Percentiles rank a stretch among this genome's conserved stretches.
phyloP scores from a whole-genome alignment of 2,329 filamentous ascomycete genomes.

The Botrytis cinerea region DNA sequence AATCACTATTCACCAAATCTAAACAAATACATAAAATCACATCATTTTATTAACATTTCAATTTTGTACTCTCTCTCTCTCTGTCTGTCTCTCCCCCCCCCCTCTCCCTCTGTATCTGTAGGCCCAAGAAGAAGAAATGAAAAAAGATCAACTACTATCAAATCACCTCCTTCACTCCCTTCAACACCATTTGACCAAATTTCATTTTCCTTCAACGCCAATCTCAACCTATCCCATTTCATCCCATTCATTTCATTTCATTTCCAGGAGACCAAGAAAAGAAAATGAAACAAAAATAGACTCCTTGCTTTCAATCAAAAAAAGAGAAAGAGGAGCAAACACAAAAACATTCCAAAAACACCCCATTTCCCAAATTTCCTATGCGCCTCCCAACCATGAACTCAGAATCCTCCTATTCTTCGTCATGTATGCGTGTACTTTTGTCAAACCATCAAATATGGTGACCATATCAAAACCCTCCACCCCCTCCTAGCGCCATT shows the following conservation, averaged over 20 bases:
- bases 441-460: constrained; percentile 2
- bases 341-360: neutral
- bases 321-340: neutral
- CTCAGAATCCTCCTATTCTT: neutral
- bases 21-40: neutral
- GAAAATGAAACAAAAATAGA: neutral
- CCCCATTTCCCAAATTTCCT: neutral
- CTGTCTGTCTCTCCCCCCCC: neutral
- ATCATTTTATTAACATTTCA: neutral
- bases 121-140: neutral
- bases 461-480: neutral
- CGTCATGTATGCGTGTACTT: constrained; percentile 16
- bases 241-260: neutral
- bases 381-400: constrained; percentile 1
- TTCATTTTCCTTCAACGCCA: neutral
- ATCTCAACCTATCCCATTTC: neutral
- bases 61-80: neutral
- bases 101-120: neutral
- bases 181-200: neutral
- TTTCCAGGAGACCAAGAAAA: neutral
- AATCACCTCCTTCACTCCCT: neutral
- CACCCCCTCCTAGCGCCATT: neutral
- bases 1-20: neutral
- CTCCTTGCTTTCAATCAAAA: neutral
- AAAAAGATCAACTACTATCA: neutral